Evolutionary conservation across 805 yeast species (phyloP).

Genomic region (Metschnikowia chrysomelidarum): DNA sequence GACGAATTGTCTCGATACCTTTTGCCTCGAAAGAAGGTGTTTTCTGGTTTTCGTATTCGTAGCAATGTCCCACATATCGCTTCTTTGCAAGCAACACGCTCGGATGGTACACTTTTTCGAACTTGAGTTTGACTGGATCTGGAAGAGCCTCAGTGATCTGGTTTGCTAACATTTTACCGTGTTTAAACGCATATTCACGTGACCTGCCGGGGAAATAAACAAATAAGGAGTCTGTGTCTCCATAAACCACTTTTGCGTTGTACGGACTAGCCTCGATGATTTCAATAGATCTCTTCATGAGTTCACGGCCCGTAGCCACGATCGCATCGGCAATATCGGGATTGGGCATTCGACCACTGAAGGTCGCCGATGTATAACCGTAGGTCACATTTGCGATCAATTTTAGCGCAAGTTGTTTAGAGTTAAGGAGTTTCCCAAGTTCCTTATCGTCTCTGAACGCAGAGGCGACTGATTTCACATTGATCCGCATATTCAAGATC

Average conservation of each 20-base stretch:
- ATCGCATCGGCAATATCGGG: constrained; percentile 93
- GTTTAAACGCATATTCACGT: constrained; percentile 68
- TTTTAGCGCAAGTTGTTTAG: constrained; percentile 83
- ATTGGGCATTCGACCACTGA: constrained; percentile 96
- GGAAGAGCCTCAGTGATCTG: constrained; percentile 67
- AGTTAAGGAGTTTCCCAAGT: constrained; percentile 57
- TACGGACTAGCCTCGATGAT: constrained; percentile 63
- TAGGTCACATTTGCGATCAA: constrained; percentile 93
- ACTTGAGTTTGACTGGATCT: constrained; percentile 76
- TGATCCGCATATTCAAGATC: constrained; percentile 72
- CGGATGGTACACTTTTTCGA: constrained; percentile 92
- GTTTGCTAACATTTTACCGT: constrained; percentile 71
- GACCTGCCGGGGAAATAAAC: constrained; percentile 85
- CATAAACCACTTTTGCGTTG: constrained; percentile 94
- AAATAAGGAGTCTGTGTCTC: constrained; percentile 94
- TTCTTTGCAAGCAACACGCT: constrained; percentile 81
- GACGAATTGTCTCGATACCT: constrained; percentile 90
- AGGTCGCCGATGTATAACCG: constrained; percentile 93
- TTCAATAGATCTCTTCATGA: constrained; percentile 66
- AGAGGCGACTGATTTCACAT: constrained; percentile 75
- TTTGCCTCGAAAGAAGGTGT: constrained; percentile 86
- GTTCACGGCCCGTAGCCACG: constrained; percentile 88
- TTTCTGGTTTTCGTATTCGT: constrained; percentile 53
- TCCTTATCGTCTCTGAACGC: constrained; percentile 43
- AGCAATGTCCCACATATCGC: constrained; percentile 85